Percentiles rank a stretch among this genome's conserved stretches.
These are phyloP conservation scores for Rhodotorula paludigena DNA, from an alignment of 768 basidiomycete genomes.

Conservation along the genomic window DNA sequence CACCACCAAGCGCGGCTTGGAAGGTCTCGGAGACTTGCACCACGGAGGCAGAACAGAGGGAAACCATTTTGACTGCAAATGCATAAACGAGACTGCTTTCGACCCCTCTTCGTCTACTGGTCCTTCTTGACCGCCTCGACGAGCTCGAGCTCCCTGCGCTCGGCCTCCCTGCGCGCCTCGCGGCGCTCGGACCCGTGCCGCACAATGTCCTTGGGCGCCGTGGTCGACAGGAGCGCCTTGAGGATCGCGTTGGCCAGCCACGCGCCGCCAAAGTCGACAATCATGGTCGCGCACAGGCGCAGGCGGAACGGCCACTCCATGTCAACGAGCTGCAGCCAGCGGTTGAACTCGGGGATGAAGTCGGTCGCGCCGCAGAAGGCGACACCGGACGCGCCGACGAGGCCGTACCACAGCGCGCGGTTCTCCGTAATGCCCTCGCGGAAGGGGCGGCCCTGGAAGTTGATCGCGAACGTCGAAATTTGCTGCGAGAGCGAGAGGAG, in stretches of 20 bases:
- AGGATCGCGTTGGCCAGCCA: constrained; percentile 74
- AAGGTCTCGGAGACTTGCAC: too few relatives aligned
- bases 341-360: constrained; percentile 87
- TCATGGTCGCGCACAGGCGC: constrained; percentile 71
- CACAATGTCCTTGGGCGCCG: constrained; percentile 33
- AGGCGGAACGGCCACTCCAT: constrained; percentile 84
- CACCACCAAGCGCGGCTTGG: too few relatives aligned
- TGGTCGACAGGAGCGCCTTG: constrained; percentile 79
- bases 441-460: constrained; percentile 97
- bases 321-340: constrained; percentile 94
- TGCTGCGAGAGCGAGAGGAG: constrained; percentile 86
- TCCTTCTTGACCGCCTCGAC: constrained; percentile 28
- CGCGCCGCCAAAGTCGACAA: constrained; percentile 81
- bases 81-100: too few relatives aligned
- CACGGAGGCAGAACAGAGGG: too few relatives aligned
- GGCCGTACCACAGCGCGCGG: constrained; percentile 82
- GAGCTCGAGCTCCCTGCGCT: constrained; percentile 15
- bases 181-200: constrained; percentile 24
- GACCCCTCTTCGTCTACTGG: constrained; percentile 1
- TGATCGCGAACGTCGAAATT: constrained; percentile 96
- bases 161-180: constrained; percentile 25
- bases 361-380: constrained; percentile 92
- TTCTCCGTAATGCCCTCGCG: constrained; percentile 97
- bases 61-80: too few relatives aligned
- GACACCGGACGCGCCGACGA: constrained; percentile 79